These are phyloP conservation scores for Vaccinium macrocarpon DNA, from an alignment of 148 eudicot genomes.

Conservation along the genomic window DNA sequence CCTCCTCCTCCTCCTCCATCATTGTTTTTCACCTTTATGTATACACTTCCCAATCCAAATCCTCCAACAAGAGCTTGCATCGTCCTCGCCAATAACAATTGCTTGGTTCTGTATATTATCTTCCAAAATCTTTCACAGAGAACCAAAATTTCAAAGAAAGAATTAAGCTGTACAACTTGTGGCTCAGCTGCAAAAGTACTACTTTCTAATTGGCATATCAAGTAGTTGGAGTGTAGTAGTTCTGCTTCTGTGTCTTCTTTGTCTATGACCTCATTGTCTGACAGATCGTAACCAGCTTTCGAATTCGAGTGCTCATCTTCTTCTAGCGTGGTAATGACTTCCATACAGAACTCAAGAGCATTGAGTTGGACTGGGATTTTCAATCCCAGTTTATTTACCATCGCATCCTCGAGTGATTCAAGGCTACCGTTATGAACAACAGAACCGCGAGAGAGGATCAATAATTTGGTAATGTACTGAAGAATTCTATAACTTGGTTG, in stretches of 20 bases:
- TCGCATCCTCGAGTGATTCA: slow-evolving; percentile 59
- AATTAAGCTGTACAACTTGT: background rate
- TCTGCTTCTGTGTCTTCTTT: background rate
- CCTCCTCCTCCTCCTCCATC: slow-evolving; percentile 26
- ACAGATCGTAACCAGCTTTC: background rate
- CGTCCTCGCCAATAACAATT: slow-evolving; percentile 79
- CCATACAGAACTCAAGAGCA: slow-evolving; percentile 84
- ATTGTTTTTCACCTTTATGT: slow-evolving; percentile 52
- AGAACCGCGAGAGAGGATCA: slow-evolving; percentile 76
- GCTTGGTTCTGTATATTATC: slow-evolving; percentile 83
- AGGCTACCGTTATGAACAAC: slow-evolving; percentile 71
- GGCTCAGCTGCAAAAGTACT: background rate
- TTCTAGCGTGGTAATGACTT: slow-evolving; percentile 57
- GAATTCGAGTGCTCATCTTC: slow-evolving; percentile 21
- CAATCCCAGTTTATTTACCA: slow-evolving; percentile 44
- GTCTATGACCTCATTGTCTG: background rate
- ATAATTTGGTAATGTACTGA: slow-evolving; percentile 54
- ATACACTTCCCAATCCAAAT: slow-evolving; percentile 83
- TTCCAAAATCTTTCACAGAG: slow-evolving; percentile 76
- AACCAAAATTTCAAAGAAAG: slow-evolving; percentile 46
- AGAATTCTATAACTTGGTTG: slow-evolving; percentile 91
- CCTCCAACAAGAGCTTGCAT: slow-evolving; percentile 96
- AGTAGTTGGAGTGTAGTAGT: background rate
- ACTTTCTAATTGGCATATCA: slow-evolving; percentile 8
- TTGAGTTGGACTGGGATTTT: slow-evolving; percentile 71